A percentile compares a stretch with the other conserved stretches of the same genome.
Conservation (phyloP, 2,329 filamentous ascomycete species). For the Metarhizium album region DNA sequence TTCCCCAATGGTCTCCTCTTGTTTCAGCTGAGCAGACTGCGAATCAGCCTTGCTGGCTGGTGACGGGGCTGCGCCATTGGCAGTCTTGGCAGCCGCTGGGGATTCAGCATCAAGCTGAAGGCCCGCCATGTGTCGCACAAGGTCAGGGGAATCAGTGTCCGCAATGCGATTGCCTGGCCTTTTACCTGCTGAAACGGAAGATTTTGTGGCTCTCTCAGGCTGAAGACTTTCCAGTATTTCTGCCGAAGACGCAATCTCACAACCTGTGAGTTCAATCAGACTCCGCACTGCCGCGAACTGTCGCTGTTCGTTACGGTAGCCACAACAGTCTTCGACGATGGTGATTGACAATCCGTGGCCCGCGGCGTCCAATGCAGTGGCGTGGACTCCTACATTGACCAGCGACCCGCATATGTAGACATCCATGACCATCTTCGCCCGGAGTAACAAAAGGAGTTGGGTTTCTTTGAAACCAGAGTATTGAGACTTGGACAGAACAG, state of each 20-base stretch:
- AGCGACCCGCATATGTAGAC: constrained; percentile 81
- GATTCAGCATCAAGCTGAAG: constrained; percentile 19
- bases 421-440: constrained; percentile 81
- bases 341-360: constrained; percentile 81
- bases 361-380: constrained; percentile 83
- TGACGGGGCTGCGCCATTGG: neutral
- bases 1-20: constrained; percentile 8
- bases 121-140: constrained; percentile 21
- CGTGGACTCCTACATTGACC: constrained; percentile 80
- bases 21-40: constrained; percentile 8
- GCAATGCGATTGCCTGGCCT: neutral
- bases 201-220: constrained; percentile 7
- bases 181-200: neutral
- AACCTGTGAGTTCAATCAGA: constrained; percentile 66
- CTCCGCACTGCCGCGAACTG: constrained; percentile 61
- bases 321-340: constrained; percentile 79
- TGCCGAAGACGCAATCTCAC: constrained; percentile 48
- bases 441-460: constrained; percentile 61
- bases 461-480: constrained; percentile 82
- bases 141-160: constrained; percentile 14
- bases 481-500: constrained; percentile 55
- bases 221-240: constrained; percentile 38
- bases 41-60: constrained; percentile 7
- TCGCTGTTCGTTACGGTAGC: constrained; percentile 59
- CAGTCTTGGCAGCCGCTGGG: constrained; percentile 11